Evolutionary conservation across 2,329 filamentous ascomycete species (phyloP).

Genomic region (Lecanicillium sp.): DNA sequence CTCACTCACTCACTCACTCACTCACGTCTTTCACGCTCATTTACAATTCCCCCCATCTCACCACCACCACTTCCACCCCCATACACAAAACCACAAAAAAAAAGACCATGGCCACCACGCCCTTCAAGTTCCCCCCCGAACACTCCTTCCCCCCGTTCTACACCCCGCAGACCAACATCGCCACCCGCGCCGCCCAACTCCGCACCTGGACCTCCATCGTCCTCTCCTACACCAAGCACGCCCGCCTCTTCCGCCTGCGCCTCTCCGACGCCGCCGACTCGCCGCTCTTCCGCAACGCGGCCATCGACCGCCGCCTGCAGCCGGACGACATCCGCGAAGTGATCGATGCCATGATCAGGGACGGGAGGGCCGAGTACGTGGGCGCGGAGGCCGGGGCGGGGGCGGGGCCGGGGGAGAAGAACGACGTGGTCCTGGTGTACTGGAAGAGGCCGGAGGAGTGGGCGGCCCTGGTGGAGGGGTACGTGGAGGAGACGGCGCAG

Average conservation of each 20-base stretch:
- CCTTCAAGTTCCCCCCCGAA: constrained; percentile 54
- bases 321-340: constrained; percentile 50
- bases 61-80: background rate
- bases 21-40: too few species aligned
- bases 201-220: constrained; percentile 82
- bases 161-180: constrained; percentile 69
- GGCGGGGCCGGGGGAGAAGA: constrained; percentile 27
- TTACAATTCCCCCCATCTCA: too few species aligned
- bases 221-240: constrained; percentile 73
- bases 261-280: constrained; percentile 51
- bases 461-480: constrained; percentile 70
- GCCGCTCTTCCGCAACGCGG: constrained; percentile 52
- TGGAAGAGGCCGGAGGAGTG: constrained; percentile 89
- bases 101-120: constrained; percentile 4
- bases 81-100: background rate
- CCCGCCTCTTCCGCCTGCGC: constrained; percentile 70
- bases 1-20: too few species aligned
- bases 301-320: constrained; percentile 45
- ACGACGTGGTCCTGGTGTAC: constrained; percentile 64
- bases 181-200: constrained; percentile 69
- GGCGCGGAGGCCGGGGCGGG: constrained; percentile 16
- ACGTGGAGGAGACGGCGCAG: constrained; percentile 84
- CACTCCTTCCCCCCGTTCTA: constrained; percentile 82
- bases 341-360: constrained; percentile 51
- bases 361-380: constrained; percentile 63